These are phyloP conservation scores for Cryptosporidium viatorum DNA, from an alignment of 169 alveolate species.

Conservation along the genomic window DNA sequence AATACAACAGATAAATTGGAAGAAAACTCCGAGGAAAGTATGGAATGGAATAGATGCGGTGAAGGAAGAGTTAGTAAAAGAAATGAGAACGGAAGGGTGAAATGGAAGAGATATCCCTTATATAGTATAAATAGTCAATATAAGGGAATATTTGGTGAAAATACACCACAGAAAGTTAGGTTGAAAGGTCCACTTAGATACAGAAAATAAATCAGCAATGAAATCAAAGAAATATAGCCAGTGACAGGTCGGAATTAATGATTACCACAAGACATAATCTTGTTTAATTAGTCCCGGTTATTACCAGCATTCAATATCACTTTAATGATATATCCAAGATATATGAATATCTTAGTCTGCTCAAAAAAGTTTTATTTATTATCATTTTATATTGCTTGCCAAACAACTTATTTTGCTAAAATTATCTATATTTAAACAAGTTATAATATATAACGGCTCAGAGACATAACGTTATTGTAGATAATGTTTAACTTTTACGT, in stretches of 20 bases:
- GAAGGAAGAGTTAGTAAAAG: not conserved
- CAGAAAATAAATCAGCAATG: not conserved
- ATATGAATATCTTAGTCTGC: not conserved
- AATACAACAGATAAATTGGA: not conserved
- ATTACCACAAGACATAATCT: conserved; percentile 60
- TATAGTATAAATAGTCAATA: not conserved
- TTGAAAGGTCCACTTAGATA: conserved; percentile 20
- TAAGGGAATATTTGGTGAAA: not conserved
- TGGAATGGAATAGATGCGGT: not conserved
- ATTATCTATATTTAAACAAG: no score
- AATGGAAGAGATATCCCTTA: no score
- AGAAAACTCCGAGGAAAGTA: not conserved
- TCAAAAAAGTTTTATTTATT: not conserved
- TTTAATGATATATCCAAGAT: conserved; percentile 5
- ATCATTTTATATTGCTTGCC: not conserved
- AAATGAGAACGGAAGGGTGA: not conserved
- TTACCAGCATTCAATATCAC: conserved; percentile 58
- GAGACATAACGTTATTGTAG: not conserved
- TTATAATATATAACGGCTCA: not conserved
- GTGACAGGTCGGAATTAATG: conserved; percentile 67
- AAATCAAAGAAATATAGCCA: conserved; percentile 16
- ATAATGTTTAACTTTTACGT: no score
- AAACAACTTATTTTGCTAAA: no score
- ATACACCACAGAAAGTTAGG: not conserved
- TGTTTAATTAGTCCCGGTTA: conserved; percentile 14